These are phyloP conservation scores for Penicillium rolfsii DNA, from an alignment of 2,329 filamentous ascomycete genomes.

Conservation along the genomic window DNA sequence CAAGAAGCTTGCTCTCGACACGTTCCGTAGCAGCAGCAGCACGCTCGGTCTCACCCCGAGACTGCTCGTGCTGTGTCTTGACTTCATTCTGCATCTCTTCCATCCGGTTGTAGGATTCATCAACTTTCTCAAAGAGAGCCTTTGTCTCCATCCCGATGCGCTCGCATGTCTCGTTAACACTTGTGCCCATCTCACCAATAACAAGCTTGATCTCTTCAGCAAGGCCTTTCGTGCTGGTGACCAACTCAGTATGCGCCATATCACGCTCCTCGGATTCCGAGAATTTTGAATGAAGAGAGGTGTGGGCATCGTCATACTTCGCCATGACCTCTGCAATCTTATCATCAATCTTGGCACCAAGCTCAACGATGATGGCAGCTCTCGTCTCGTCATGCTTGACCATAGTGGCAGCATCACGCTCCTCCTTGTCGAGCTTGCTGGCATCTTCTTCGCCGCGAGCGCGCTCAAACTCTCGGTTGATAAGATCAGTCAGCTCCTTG, in stretches of 20 bases:
- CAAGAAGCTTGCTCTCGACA: conserved; percentile 75
- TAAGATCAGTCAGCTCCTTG: conserved; percentile 71
- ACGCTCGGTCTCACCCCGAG: conserved; percentile 77
- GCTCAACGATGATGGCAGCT: conserved; percentile 56
- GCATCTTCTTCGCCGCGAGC: conserved; percentile 78
- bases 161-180: conserved; percentile 79
- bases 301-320: conserved; percentile 87
- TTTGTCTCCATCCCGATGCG: conserved; percentile 86
- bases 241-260: conserved; percentile 70
- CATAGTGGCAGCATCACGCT: conserved; percentile 57
- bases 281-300: conserved; percentile 71
- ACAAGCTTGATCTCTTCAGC: conserved; percentile 86
- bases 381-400: conserved; percentile 65
- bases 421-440: conserved; percentile 75
- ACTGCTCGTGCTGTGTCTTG: conserved; percentile 79
- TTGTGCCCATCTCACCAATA: conserved; percentile 80
- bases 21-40: conserved; percentile 72
- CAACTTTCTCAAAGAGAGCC: conserved; percentile 80
- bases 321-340: conserved; percentile 78
- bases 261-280: conserved; percentile 75
- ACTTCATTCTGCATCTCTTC: conserved; percentile 73
- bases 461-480: conserved; percentile 87
- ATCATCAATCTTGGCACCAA: conserved; percentile 67
- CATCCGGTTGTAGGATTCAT: conserved; percentile 73
- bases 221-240: conserved; percentile 74